Evolutionary conservation across 371 early-diverging fungal species (phyloP).

Genomic region (Zopfochytrium polystomum): DNA sequence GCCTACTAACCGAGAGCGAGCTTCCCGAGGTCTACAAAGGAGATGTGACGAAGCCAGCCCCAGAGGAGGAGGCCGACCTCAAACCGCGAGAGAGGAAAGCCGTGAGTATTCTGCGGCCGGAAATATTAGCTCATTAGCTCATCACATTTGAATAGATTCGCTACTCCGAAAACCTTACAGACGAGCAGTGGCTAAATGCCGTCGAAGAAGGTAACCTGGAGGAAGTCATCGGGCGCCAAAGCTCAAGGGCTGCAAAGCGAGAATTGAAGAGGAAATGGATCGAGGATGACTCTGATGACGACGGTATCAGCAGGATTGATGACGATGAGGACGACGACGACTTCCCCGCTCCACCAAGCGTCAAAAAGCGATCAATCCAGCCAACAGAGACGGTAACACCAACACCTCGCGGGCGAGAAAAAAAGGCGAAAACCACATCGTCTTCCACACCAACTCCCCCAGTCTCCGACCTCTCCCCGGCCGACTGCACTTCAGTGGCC

Average conservation of each 20-base stretch:
- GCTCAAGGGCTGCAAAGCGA: conserved; percentile 19
- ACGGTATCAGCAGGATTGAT: conserved; percentile 1
- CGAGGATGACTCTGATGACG: conserved; percentile 10
- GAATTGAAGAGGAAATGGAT: conserved; percentile 11
- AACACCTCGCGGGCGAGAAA: conserved; percentile 11
- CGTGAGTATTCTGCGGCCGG: conserved; percentile 62
- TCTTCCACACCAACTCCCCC: no score
- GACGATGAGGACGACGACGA: conserved; percentile 27
- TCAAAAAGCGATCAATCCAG: conserved; percentile 16
- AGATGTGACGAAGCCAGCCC: conserved; percentile 43
- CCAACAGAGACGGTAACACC: conserved; percentile 15
- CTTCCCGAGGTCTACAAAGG: conserved; percentile 77
- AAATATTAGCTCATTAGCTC: conserved; percentile 11
- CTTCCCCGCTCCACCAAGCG: conserved; percentile 10
- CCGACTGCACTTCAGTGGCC: no score
- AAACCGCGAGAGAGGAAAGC: conserved; percentile 67
- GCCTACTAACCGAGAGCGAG: conserved; percentile 82
- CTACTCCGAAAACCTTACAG: conserved; percentile 91
- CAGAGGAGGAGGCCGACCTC: conserved; percentile 54
- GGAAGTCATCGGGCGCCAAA: conserved; percentile 38
- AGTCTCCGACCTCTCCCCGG: no score
- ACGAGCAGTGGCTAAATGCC: conserved; percentile 87
- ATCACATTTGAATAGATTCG: conserved; percentile 45
- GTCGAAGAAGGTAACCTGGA: conserved; percentile 52
- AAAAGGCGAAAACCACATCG: conserved; percentile 9